Base-by-base conservation (phyloP, 495 filamentous ascomycete species). In the Cenococcum geophilum region DNA sequence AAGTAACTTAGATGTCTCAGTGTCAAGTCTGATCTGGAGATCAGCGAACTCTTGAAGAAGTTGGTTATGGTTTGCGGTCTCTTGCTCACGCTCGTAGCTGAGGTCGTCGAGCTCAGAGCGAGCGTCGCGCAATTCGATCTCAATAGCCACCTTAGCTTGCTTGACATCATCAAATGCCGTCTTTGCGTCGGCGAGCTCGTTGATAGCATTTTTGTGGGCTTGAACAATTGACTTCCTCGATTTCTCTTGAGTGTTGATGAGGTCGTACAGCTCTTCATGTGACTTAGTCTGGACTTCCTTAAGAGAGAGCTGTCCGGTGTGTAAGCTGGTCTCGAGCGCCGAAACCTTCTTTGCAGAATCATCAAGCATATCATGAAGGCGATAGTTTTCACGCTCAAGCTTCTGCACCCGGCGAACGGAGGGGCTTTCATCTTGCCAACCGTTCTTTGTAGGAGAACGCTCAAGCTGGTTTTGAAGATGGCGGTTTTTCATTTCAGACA, bases 331-430 rank as follows among this genome's bases (percentile, higher is more conserved):
- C 73, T 97, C 93, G 23, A 98, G 75, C 1, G 87, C 82, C 5
- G 93, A 96, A 21, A 97, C 88, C 74, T 96, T 96, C 79, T 92
- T 91, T 8, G 89, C 78, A 1, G 93, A 97, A 70, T 97, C 90
- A 71, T 98, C 93, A 5, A 98, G 86, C 78, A 95, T 87, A 62
- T 96, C 91, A 66, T 98, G 92, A 16, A 98, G 81, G 57, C 92
- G 83, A 71, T 80, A 89, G 74, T 98, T 98, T 62, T 88, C 93
- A 61, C 91, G 86, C 71, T 97, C 92, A 14, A 98, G 79, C 71
- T 96, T 93, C 65, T 95, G 87, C 66, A 96, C 85, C 0, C 93
- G 87, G 58, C 87, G 81, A 36, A 87, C 68, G 5, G 89, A 91
- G 16, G 89, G 90, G 64, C 86, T 92, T n/a, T 96, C 87, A 55